Evolutionary conservation across 2,329 filamentous ascomycete species (phyloP).

Genomic region (Trichophyton mentagrophytes): DNA sequence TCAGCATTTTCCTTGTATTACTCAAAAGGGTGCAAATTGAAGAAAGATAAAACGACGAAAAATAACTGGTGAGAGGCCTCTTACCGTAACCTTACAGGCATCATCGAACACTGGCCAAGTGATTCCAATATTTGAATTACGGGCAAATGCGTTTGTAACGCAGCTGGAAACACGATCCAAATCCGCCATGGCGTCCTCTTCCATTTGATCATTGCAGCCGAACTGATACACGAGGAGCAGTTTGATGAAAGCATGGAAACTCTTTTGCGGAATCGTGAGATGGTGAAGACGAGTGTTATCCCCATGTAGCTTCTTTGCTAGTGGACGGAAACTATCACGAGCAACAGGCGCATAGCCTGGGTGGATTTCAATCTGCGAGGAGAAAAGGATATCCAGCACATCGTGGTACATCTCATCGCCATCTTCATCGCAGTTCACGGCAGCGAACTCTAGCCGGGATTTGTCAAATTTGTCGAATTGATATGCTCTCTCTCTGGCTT

Average conservation of each 20-base stretch:
- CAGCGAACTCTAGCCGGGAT: background rate
- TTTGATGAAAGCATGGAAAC: background rate
- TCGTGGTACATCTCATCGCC: background rate
- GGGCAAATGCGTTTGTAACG: background rate
- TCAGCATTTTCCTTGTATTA: background rate
- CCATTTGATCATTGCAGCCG: background rate
- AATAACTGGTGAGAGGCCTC: background rate
- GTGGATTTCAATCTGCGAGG: background rate
- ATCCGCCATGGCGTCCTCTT: background rate
- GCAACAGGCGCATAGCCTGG: background rate
- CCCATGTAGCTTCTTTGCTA: background rate
- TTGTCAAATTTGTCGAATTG: background rate
- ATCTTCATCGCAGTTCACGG: background rate
- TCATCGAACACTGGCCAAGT: background rate
- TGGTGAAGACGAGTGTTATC: background rate
- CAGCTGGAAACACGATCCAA: background rate
- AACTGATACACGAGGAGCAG: background rate
- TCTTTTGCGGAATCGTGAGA: background rate
- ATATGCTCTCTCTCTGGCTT: background rate
- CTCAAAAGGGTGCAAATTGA: background rate
- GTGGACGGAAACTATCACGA: background rate
- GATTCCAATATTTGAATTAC: background rate
- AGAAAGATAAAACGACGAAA: background rate
- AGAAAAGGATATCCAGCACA: background rate
- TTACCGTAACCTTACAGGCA: background rate